Percentiles rank a stretch among this genome's conserved stretches.
These are phyloP conservation scores for Amanita jacksonii DNA, from an alignment of 768 basidiomycete genomes.

Conservation along the genomic window DNA sequence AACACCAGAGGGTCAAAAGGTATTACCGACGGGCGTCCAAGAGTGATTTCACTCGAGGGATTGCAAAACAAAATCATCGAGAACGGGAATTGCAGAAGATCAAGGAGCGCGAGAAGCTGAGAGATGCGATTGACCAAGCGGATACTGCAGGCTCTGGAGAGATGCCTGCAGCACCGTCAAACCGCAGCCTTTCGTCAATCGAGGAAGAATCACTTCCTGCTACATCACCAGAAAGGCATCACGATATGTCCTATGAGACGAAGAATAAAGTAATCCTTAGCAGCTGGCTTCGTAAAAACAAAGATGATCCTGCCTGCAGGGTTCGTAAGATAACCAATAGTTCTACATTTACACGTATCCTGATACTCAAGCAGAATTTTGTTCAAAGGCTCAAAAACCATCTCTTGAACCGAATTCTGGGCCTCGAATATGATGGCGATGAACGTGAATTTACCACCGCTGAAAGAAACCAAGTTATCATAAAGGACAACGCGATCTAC, in stretches of 20 bases:
- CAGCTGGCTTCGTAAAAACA: background rate
- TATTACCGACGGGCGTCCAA: constrained; percentile 26
- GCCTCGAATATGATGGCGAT: constrained; percentile 15
- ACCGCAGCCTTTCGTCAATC: background rate
- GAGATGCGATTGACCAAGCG: background rate
- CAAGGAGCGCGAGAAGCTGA: background rate
- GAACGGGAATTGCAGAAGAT: background rate
- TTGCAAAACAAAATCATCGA: constrained; percentile 9
- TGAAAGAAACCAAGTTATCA: constrained; percentile 8
- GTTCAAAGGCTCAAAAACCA: constrained; percentile 20
- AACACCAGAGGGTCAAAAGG: constrained; percentile 25
- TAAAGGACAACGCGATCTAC: constrained; percentile 16
- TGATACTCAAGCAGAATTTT: constrained; percentile 24
- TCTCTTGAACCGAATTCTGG: constrained; percentile 18
- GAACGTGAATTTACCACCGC: constrained; percentile 16
- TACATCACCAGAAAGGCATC: constrained; percentile 9
- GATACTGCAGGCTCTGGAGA: no score
- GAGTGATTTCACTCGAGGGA: constrained; percentile 11
- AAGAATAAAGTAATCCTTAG: constrained; percentile 4
- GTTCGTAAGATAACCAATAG: no score
- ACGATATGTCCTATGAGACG: constrained; percentile 15
- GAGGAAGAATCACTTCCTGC: background rate
- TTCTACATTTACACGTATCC: no score
- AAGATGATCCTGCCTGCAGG: constrained; percentile 20
- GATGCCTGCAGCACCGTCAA: background rate